These are phyloP conservation scores for Epichloe gansuensis DNA, from an alignment of 2,329 filamentous ascomycete species.

Conservation along the genomic window DNA sequence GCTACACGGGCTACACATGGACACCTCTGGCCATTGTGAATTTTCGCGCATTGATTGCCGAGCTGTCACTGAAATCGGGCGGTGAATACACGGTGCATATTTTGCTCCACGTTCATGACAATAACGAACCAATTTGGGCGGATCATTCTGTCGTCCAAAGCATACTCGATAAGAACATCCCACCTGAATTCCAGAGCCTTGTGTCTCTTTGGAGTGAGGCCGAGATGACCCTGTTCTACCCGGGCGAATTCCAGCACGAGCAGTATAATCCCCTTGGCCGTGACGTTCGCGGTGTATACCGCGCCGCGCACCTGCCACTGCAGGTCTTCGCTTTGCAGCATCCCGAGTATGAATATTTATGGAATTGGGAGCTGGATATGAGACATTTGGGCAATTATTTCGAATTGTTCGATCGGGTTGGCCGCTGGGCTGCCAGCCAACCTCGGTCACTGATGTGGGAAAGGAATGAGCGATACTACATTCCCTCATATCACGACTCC, in stretches of 20 bases:
- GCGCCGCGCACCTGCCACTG: conserved; percentile 48
- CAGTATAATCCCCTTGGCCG: conserved; percentile 44
- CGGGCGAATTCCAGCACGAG: conserved; percentile 55
- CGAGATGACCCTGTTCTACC: conserved; percentile 70
- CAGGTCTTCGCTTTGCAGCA: conserved; percentile 52
- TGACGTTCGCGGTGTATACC: conserved; percentile 56
- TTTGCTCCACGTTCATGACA: conserved; percentile 71
- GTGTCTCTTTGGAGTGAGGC: conserved; percentile 75
- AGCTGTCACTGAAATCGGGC: conserved; percentile 63
- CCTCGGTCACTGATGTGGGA: conserved; percentile 66
- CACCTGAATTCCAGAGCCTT: conserved; percentile 66
- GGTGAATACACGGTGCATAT: conserved; percentile 77
- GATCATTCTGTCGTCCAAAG: conserved; percentile 60
- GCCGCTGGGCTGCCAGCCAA: conserved; percentile 53
- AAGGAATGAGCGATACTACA: conserved; percentile 62
- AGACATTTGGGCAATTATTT: conserved; percentile 54
- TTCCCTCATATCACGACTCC: conserved; percentile 53
- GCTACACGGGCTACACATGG: conserved; percentile 69
- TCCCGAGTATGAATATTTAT: conserved; percentile 53
- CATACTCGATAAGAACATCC: conserved; percentile 52
- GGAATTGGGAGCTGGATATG: conserved; percentile 62
- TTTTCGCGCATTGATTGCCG: conserved; percentile 67
- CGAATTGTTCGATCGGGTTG: conserved; percentile 58
- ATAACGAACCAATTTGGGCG: conserved; percentile 67
- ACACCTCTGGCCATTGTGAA: conserved; percentile 67